These are phyloP conservation scores for Ophiostoma australiae DNA, from an alignment of 2,329 filamentous ascomycete genomes.

Conservation along the genomic window DNA sequence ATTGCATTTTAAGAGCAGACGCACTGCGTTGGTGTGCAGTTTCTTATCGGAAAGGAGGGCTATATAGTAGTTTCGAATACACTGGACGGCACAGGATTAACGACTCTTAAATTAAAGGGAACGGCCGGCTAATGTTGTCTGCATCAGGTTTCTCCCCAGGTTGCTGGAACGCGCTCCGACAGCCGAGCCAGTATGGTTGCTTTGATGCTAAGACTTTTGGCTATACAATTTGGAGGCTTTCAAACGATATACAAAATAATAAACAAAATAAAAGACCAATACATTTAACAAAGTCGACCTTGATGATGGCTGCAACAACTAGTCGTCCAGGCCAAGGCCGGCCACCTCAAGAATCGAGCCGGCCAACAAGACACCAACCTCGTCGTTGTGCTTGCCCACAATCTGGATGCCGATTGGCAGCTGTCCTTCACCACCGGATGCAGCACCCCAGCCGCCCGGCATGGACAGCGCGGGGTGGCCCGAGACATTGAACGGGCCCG, in stretches of 20 bases:
- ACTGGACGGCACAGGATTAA: background rate
- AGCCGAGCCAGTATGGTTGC: background rate
- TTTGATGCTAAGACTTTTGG: background rate
- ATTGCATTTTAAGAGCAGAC: background rate
- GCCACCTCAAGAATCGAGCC: constrained; percentile 34
- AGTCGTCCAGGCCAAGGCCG: constrained; percentile 29
- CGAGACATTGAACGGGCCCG: constrained; percentile 46
- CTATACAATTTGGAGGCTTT: background rate
- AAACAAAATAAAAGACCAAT: too few relatives aligned
- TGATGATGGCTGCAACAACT: background rate
- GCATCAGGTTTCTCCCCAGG: background rate
- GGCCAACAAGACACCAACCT: constrained; percentile 32
- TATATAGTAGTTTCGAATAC: background rate
- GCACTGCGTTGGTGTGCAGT: background rate
- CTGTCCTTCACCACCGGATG: constrained; percentile 27
- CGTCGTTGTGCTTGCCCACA: constrained; percentile 32
- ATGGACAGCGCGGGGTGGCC: constrained; percentile 48
- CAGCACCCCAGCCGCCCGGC: constrained; percentile 38
- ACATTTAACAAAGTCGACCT: too few relatives aligned
- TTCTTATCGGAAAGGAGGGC: background rate
- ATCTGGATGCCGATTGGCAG: constrained; percentile 35
- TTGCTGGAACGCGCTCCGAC: background rate
- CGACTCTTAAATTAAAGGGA: background rate
- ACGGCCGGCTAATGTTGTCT: background rate
- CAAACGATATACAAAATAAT: background rate